These are phyloP conservation scores for Paramecium primaurelia DNA, from an alignment of 73 alveolate species.

Conservation along the genomic window DNA sequence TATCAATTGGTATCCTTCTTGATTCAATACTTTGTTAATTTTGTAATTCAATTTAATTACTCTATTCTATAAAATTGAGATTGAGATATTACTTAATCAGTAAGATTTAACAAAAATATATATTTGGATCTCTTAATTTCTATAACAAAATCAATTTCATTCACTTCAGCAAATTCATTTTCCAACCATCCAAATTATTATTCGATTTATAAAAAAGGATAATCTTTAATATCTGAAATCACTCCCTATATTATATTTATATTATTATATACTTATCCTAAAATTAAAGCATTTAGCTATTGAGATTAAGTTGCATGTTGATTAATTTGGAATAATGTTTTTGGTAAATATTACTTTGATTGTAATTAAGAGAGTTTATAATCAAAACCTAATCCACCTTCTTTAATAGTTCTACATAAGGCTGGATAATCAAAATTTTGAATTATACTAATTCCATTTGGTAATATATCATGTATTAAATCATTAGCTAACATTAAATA, in stretches of 20 bases:
- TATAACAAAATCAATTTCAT: neutral
- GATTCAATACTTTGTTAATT: neutral
- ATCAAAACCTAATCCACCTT: slow-evolving; percentile 99
- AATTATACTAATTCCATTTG: slow-evolving; percentile 92
- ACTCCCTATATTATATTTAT: neutral
- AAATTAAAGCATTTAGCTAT: neutral
- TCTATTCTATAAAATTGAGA: neutral
- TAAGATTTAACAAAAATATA: neutral
- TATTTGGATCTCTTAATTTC: neutral
- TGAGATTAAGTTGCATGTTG: neutral
- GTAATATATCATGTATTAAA: slow-evolving; percentile 82
- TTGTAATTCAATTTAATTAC: neutral
- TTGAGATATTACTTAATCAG: neutral
- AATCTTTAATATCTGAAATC: neutral
- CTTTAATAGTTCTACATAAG: slow-evolving; percentile 87
- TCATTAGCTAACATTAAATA: slow-evolving; percentile 97
- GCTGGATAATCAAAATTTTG: slow-evolving; percentile 98
- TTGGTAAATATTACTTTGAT: neutral
- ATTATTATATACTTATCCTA: neutral
- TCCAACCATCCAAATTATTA: neutral
- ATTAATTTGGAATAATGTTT: neutral
- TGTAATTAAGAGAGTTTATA: slow-evolving; percentile 67
- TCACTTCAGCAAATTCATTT: neutral
- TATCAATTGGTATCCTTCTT: neutral
- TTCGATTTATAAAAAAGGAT: neutral